Evolutionary conservation across 129 eudicot species (phyloP).

Genomic region (Chrysanthemum makinoi): DNA sequence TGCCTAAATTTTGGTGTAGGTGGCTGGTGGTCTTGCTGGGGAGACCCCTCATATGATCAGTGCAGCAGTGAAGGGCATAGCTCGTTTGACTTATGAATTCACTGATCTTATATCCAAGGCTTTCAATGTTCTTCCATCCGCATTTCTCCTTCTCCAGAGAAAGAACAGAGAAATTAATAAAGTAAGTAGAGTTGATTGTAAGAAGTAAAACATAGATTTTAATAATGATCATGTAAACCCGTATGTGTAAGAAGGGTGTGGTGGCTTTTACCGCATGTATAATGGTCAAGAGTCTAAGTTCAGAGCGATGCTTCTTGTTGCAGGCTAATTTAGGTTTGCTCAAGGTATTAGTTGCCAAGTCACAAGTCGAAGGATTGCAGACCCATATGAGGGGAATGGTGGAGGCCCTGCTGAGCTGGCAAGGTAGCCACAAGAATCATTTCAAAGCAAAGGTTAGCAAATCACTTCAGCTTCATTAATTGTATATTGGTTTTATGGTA

Average conservation of each 20-base stretch:
- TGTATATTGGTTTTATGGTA: not conserved
- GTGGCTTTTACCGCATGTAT: not conserved
- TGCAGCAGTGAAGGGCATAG: constrained; percentile 92
- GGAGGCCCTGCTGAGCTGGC: constrained; percentile 84
- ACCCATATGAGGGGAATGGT: constrained; percentile 67
- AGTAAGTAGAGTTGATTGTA: no score
- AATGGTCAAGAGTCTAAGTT: constrained; percentile 15
- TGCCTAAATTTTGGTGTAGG: constrained; percentile 42
- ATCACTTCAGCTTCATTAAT: not conserved
- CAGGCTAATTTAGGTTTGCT: constrained; percentile 94
- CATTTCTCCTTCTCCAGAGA: constrained; percentile 77
- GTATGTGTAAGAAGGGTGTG: not conserved
- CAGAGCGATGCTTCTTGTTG: constrained; percentile 14
- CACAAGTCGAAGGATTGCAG: constrained; percentile 77
- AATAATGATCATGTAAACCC: no score
- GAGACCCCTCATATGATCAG: constrained; percentile 98
- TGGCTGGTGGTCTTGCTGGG: constrained; percentile 87
- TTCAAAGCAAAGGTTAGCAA: constrained; percentile 82
- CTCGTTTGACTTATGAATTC: constrained; percentile 97
- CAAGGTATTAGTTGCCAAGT: constrained; percentile 93
- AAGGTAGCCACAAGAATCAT: constrained; percentile 74
- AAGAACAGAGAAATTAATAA: constrained; percentile 92
- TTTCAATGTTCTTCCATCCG: constrained; percentile 72
- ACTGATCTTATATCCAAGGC: constrained; percentile 83
- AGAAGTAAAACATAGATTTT: no score